These are phyloP conservation scores for Neonectria hederae DNA, from an alignment of 2,329 filamentous ascomycete species.

Conservation along the genomic window DNA sequence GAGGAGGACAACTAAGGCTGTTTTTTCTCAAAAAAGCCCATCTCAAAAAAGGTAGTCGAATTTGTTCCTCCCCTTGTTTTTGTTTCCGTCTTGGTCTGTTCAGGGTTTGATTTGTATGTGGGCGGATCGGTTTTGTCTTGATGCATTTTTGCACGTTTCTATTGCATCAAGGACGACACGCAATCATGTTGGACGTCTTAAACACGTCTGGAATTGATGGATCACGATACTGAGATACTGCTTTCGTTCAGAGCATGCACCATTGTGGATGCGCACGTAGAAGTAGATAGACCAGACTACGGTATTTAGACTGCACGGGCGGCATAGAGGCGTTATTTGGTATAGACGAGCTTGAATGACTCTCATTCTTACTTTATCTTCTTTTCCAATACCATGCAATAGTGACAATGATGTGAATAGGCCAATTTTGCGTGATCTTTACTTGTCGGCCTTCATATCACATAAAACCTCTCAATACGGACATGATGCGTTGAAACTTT, in stretches of 20 bases:
- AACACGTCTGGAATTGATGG: neutral
- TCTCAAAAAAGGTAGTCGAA: conserved; percentile 1
- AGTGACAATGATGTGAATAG: too few species aligned
- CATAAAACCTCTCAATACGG: neutral
- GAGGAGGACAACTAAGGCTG: conserved; percentile 67
- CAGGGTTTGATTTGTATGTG: conserved; percentile 8
- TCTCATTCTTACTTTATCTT: neutral
- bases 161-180: neutral
- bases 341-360: conserved; percentile 15
- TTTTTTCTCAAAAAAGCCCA: neutral
- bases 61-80: conserved; percentile 6
- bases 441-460: too few species aligned
- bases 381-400: neutral
- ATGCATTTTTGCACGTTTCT: conserved; percentile 4
- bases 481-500: neutral
- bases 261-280: neutral
- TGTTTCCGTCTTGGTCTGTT: conserved; percentile 6
- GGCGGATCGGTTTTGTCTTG: neutral
- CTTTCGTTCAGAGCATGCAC: neutral
- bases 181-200: neutral
- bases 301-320: conserved; percentile 2
- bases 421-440: neutral
- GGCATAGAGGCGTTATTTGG: conserved; percentile 32
- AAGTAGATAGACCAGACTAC: conserved; percentile 11
- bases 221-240: neutral